phyloP scores from a whole-genome alignment of 306 rosid species.

The Urtica urens region DNA sequence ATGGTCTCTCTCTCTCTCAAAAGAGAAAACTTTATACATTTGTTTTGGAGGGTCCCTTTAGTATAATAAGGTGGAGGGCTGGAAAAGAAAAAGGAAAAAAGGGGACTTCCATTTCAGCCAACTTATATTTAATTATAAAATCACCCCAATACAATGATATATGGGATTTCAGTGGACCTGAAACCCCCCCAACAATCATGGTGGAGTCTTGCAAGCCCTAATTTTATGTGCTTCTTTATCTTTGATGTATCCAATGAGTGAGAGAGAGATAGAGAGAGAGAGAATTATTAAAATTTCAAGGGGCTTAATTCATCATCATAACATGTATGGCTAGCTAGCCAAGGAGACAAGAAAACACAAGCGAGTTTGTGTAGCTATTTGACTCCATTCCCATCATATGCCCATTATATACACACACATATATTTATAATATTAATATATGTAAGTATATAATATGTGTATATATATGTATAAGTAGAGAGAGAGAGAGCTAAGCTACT shows the following conservation, averaged over 20 bases:
- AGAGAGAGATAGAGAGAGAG: background rate
- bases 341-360: constrained; percentile 75
- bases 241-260: constrained; percentile 15
- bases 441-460: background rate
- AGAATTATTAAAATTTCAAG: background rate
- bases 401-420: constrained; percentile 18
- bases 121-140: constrained; percentile 10
- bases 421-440: background rate
- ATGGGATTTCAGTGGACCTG: constrained; percentile 44
- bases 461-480: background rate
- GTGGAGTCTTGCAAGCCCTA: constrained; percentile 34
- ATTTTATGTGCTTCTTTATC: constrained; percentile 8
- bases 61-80: constrained; percentile 33
- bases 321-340: constrained; percentile 16
- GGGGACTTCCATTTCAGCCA: constrained; percentile 28
- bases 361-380: constrained; percentile 59
- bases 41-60: constrained; percentile 28
- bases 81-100: constrained; percentile 15
- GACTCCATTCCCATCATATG: constrained; percentile 51
- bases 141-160: constrained; percentile 21
- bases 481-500: constrained; percentile 5
- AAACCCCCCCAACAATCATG: constrained; percentile 27
- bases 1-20: constrained; percentile 29
- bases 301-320: constrained; percentile 40
- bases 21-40: constrained; percentile 18